A percentile compares a stretch with the other conserved stretches of the same genome.
phyloP scores from a whole-genome alignment of 2,329 filamentous ascomycete genomes.

The Dendryphion nanum region DNA sequence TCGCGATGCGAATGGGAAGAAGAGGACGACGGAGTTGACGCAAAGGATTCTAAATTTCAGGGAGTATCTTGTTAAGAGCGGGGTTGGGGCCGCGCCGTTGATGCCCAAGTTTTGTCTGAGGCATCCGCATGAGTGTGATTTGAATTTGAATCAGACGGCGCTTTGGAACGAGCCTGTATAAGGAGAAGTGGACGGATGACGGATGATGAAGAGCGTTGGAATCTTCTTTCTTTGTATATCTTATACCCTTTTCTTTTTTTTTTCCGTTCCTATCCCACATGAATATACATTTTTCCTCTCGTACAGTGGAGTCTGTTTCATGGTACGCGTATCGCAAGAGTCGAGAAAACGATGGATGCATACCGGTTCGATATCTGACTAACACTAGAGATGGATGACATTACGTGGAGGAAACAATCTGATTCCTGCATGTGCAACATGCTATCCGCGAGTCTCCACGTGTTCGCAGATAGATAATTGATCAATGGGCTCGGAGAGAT shows the following conservation, averaged over 20 bases:
- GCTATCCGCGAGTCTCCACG: too few species aligned
- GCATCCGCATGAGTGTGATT: constrained; percentile 58
- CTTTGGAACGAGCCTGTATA: constrained; percentile 6
- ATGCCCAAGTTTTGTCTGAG: constrained; percentile 59
- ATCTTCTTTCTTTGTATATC: neutral
- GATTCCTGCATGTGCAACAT: too few species aligned
- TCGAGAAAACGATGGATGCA: too few species aligned
- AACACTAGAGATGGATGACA: too few species aligned
- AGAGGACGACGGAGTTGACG: constrained; percentile 54
- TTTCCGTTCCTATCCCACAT: too few species aligned
- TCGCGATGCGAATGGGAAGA: constrained; percentile 47
- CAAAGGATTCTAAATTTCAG: constrained; percentile 60
- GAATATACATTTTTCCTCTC: too few species aligned
- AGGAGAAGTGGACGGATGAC: neutral
- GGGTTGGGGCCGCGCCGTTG: constrained; percentile 50
- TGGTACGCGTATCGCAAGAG: too few species aligned
- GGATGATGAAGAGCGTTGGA: neutral
- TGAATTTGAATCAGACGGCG: constrained; percentile 52
- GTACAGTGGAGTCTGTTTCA: too few species aligned
- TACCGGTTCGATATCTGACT: too few species aligned
- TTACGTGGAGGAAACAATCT: too few species aligned
- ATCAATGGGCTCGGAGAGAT: too few species aligned
- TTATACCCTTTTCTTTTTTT: neutral
- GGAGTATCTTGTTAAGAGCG: constrained; percentile 58
- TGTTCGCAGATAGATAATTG: too few species aligned